These are phyloP conservation scores for Phytophthora citrophthora DNA, from an alignment of 352 stramenopile genomes.

Conservation along the genomic window DNA sequence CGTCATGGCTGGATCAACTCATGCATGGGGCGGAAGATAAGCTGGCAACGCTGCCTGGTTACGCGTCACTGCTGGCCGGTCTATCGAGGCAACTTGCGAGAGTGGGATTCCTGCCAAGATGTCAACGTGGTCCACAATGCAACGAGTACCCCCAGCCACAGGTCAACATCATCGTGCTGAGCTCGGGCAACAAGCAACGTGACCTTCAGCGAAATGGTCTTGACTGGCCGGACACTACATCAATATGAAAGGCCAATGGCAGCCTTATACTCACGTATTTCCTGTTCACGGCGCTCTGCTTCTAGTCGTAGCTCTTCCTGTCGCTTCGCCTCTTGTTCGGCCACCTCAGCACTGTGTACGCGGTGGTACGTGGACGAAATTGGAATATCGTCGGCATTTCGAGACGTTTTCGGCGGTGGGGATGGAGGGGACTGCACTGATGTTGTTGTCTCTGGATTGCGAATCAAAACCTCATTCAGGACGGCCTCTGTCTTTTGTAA, in stretches of 20 bases:
- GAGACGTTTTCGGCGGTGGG: slow-evolving; percentile 26
- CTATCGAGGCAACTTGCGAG: slow-evolving; percentile 1
- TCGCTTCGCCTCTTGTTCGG: slow-evolving; percentile 49
- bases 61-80: slow-evolving; percentile 6
- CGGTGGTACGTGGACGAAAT: slow-evolving; percentile 84
- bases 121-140: slow-evolving; percentile 11
- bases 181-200: background rate
- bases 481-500: background rate
- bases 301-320: slow-evolving; percentile 54
- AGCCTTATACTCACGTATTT: slow-evolving; percentile 72
- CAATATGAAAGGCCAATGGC: slow-evolving; percentile 32
- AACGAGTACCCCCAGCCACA: slow-evolving; percentile 2
- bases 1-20: background rate
- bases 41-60: slow-evolving; percentile 14
- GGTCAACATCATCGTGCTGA: slow-evolving; percentile 18
- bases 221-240: background rate
- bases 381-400: slow-evolving; percentile 64
- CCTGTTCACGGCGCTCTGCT: slow-evolving; percentile 52
- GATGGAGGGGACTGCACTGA: background rate
- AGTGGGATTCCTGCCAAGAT: slow-evolving; percentile 28
- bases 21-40: slow-evolving; percentile 31
- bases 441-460: slow-evolving; percentile 4
- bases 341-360: slow-evolving; percentile 61
- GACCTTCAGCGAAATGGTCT: background rate
- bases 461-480: slow-evolving; percentile 3